Base-by-base conservation (phyloP, 257 asterid species). In the Solanum chmielewskii region DNA sequence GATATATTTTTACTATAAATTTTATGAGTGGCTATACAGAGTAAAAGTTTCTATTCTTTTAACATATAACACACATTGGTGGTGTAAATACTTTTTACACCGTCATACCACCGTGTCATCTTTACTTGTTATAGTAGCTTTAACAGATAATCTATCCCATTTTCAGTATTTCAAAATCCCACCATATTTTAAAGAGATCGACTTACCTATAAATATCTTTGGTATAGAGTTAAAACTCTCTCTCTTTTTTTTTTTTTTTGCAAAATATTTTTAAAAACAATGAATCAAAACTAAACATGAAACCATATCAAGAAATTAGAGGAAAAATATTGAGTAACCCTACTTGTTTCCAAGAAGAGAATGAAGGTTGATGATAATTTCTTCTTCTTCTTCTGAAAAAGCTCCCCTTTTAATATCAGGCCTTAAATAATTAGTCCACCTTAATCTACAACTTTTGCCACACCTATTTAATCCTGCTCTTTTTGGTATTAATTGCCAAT, bases 371-470 rank as follows among this genome's bases (percentile, higher is more conserved):
- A 88, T 88, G 68, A 89, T 91, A 4, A 76, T 83, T 15, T 85
- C 81, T 56, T 91, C 90, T 49, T 91, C 93, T 47, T 91, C 91
- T 3, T 35, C 47, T 2, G 90, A 88, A 49, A 91, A 91, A 14
- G 62, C 85, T 31, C 93, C 93, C 73, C 91, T 86, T 68, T 89
- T 91, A 85, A 91, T 89, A 12, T 90, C 90, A 11, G 91, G 93
- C 44, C 89, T 88, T 29, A 91, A 86, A 75, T 91, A 91, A 81
- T 91, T 91, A 12, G 93, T 89, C 93, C 93, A 91, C 27, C 93
- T 85, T 23, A 91, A 75, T 84, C 93, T 84, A 71, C 93, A 91
- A 85, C 93, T 89, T 88, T 91, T 91, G 15, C 93, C 93, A 29
- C 93, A 91, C 52, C 93, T 66, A 11, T 89, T 91, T 27, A 91